These are phyloP conservation scores for Fusarium sp. DNA, from an alignment of 2,329 filamentous ascomycete genomes.

Conservation along the genomic window DNA sequence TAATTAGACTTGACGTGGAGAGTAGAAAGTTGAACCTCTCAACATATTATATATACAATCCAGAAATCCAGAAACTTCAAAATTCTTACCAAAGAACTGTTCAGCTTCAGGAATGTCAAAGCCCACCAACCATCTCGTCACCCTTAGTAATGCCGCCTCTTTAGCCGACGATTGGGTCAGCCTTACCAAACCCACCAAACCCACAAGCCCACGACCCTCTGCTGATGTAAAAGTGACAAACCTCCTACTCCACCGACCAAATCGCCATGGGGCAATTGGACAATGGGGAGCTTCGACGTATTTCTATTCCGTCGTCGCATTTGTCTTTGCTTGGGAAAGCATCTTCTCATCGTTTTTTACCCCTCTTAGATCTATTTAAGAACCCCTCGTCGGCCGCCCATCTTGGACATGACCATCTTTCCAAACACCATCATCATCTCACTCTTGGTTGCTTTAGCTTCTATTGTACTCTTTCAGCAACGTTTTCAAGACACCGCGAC, in stretches of 20 bases:
- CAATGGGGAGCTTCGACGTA: conserved; percentile 21
- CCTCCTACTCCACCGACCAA: conserved; percentile 12
- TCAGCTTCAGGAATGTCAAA: background rate
- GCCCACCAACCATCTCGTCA: conserved; percentile 16
- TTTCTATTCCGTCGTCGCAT: conserved; percentile 30
- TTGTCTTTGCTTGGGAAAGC: conserved; percentile 30
- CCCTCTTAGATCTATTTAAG: conserved; percentile 31
- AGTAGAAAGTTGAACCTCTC: background rate
- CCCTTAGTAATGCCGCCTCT: conserved; percentile 28
- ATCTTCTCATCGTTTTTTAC: conserved; percentile 20
- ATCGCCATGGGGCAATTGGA: conserved; percentile 13
- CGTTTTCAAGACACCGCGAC: conserved; percentile 36
- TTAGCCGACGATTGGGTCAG: conserved; percentile 37
- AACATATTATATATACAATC: background rate
- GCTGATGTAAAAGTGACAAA: conserved; percentile 44
- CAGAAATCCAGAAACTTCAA: background rate
- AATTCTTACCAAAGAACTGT: background rate
- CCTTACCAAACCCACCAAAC: conserved; percentile 21
- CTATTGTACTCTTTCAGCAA: conserved; percentile 42
- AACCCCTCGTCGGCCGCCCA: conserved; percentile 22
- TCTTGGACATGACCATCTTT: conserved; percentile 45
- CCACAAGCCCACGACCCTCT: conserved; percentile 11
- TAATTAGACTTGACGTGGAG: background rate
- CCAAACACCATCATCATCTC: conserved; percentile 37
- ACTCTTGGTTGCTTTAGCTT: conserved; percentile 44